Base-by-base conservation (phyloP, 2,329 filamentous ascomycete genomes). In the Truncatella angustata region DNA sequence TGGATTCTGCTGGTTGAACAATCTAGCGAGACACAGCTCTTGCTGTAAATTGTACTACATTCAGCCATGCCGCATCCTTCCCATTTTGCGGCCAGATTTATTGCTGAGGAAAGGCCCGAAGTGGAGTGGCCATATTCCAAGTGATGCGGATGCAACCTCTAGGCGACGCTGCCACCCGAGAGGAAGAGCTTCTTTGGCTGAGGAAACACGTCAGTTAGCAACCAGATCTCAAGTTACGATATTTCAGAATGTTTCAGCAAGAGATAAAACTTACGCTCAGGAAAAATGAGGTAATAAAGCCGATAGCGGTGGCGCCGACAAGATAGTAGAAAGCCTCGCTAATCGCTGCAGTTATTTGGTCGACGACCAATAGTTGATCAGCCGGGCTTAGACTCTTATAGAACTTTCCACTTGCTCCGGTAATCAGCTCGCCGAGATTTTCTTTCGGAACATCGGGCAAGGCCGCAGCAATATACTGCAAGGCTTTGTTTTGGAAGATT, bases 201-300 rank as follows among this genome's bases (percentile, higher is more conserved):
- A 3, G 24, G 9, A 34, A 47, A 34, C 14, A 6, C 21, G 21
- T 43, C 11, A n/a, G 4, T 43, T 5, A 43, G 40, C 40, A 43
- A 43, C 40, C 40, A 43, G 16, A 20, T 24, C n/a, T 26, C 40
- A 21, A 21, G n/a, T 2, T 11, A 16, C 23, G 44, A 10, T 11
- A 20, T 47, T 20, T 18, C 7, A 20, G 18, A 21, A 47, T 18
- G n/a, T 20, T 47, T 47, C 5, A 14, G 28, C 12, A 32, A 32
- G 28, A 14, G 7, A 32, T 32, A 32, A 32, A 32, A 32, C 49
- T 55, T 53, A 55, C 55, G 10, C 53, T 53, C 10, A 57, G 35
- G 20, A 51, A 53, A 1, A 57, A 20, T 4, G 55, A 55, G 3
- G 42, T 53, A 26, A 57, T 49, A n/a, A 55, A 53, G 5, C 55